Evolutionary conservation across 257 asterid genomes (phyloP), one percentile per base, ranked within the genome.

Genomic region (Plantago major): DNA sequence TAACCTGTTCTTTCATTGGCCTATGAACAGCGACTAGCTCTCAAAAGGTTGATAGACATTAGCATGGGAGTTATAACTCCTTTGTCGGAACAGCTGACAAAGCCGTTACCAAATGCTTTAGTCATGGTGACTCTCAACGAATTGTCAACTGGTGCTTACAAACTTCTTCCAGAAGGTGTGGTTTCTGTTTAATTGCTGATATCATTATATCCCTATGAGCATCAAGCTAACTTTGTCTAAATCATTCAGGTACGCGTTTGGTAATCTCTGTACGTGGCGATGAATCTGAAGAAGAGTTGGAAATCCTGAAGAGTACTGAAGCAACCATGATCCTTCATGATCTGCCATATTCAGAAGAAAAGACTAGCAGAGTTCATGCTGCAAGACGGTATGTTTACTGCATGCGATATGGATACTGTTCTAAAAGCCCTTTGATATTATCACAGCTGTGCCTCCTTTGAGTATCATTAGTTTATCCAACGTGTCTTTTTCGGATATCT

Each of bases 61-160:
- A 93, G 96, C 75, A 85, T 93, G 97, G 99, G 99, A 76, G 87
- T 93, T 50, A 93, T 93, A 77, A 73, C 94, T 67, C 96, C 99
- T 62, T 69, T 93, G 42, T 84, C 99, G 0, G 97, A 89, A 79
- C 96, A 89, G 82, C 57, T 89, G 71, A 86, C 97, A 46, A 92
- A 92, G 79, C 96, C 95, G 30, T 64, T 92, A 49, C 94, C 96
- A 66, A 72, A 89, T 46, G 96, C 95, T 62, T 47, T 93, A 62
- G 97, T 79, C 65, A 18, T 93, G 69, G 94, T 84, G 58, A 92
- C 84, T 70, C 84, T 83, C 60, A 79, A 83, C 76, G 97, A 92
- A 74, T 69, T 91, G 66, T 79, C 93, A 19, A 73, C 84, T 60
- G 95, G 96, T 73, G 97, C 96, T 64, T 71, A 85, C 83, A 84